Percentiles rank a stretch among this genome's conserved stretches.
phyloP scores from a whole-genome alignment of 2,329 filamentous ascomycete genomes.

The Aspergillus tubingensis region DNA sequence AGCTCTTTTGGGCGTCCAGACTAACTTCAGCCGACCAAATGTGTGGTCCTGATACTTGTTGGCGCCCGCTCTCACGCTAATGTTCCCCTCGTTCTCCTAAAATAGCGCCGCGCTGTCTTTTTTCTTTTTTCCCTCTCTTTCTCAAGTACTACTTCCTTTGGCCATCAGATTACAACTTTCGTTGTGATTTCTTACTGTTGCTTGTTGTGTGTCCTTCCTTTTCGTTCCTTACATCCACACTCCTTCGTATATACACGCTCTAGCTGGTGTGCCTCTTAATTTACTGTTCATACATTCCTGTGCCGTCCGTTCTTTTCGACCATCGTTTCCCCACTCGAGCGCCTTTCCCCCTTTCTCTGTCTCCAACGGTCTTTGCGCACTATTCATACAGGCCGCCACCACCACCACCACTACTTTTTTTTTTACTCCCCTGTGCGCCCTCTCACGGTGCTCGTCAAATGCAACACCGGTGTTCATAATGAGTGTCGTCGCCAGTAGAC shows the following conservation, averaged over 20 bases:
- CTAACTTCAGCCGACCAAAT: slow-evolving; percentile 6
- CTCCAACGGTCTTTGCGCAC: slow-evolving; percentile 13
- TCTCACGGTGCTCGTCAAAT: slow-evolving; percentile 19
- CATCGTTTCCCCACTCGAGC: slow-evolving; percentile 14
- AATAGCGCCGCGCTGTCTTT: slow-evolving; percentile 19
- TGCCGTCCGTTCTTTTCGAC: slow-evolving; percentile 2
- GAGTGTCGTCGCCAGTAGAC: slow-evolving; percentile 45
- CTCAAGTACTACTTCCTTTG: slow-evolving; percentile 4
- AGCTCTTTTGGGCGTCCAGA: slow-evolving; percentile 10
- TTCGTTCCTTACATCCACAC: slow-evolving; percentile 1
- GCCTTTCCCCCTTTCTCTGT: slow-evolving; percentile 14
- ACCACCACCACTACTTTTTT: neutral
- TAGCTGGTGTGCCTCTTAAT: slow-evolving; percentile 3
- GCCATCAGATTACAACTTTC: neutral
- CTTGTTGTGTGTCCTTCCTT: slow-evolving; percentile 2
- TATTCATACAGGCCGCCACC: neutral
- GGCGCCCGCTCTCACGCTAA: slow-evolving; percentile 12
- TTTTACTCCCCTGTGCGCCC: slow-evolving; percentile 5
- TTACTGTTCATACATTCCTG: slow-evolving; percentile 3
- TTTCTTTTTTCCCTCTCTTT: slow-evolving; percentile 5
- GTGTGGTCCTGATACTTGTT: slow-evolving; percentile 4
- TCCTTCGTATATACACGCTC: slow-evolving; percentile 8
- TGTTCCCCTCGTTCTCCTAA: slow-evolving; percentile 18
- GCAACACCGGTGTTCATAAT: slow-evolving; percentile 30
- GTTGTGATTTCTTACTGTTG: neutral